Percentiles rank a stretch among this genome's conserved stretches.
Evolutionary conservation across 768 basidiomycete genomes (phyloP).

Genomic region (Cystoderma amianthinum): DNA sequence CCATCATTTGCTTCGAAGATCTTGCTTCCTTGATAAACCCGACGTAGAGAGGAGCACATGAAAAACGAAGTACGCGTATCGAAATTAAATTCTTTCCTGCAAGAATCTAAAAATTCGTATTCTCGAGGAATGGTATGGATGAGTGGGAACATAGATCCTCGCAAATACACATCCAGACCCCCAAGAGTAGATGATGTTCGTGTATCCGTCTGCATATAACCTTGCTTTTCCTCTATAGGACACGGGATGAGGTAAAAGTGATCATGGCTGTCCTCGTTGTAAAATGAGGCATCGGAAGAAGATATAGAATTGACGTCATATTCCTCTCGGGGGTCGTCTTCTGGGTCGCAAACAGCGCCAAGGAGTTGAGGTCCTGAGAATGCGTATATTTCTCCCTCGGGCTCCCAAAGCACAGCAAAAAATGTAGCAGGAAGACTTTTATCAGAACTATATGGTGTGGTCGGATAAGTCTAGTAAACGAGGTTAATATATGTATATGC

Average conservation of each 20-base stretch:
- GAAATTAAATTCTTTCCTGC: neutral
- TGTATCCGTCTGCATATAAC: slow-evolving; percentile 10
- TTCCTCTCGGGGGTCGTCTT: slow-evolving; percentile 10
- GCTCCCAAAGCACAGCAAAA: slow-evolving; percentile 57
- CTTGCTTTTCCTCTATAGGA: neutral
- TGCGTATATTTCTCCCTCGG: slow-evolving; percentile 47
- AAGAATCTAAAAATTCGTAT: slow-evolving; percentile 18
- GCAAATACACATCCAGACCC: slow-evolving; percentile 27
- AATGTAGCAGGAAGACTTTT: neutral
- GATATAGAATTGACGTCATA: slow-evolving; percentile 12
- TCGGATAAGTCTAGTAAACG: neutral
- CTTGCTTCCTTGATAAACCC: too few species aligned
- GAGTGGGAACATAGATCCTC: slow-evolving; percentile 18
- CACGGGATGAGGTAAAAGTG: slow-evolving; percentile 9
- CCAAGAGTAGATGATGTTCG: slow-evolving; percentile 31
- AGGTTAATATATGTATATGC: neutral
- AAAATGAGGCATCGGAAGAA: slow-evolving; percentile 1
- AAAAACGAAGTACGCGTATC: slow-evolving; percentile 1
- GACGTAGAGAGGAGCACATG: too few species aligned
- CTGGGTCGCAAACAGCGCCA: slow-evolving; percentile 11
- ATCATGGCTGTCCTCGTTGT: slow-evolving; percentile 16
- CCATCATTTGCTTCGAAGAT: too few species aligned
- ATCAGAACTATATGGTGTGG: neutral
- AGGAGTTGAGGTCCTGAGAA: slow-evolving; percentile 47
- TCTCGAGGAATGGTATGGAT: slow-evolving; percentile 18